Conservation (phyloP, 2,329 filamentous ascomycete genomes). For the Aspergillus puulaauensis region DNA sequence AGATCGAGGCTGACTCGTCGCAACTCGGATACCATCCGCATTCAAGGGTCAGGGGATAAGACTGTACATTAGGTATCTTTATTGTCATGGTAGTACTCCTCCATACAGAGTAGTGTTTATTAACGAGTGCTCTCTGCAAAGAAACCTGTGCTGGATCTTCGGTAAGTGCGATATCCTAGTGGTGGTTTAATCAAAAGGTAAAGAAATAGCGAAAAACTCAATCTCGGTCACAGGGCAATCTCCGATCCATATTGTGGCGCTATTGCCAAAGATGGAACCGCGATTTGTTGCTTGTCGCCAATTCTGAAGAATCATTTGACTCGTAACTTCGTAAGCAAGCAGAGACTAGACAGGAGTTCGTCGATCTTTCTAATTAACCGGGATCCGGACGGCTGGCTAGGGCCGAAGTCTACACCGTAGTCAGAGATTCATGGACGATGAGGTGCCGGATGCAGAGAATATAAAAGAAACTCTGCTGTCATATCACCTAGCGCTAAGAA, state of each 20-base stretch:
- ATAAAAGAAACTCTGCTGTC: background rate
- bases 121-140: background rate
- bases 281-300: background rate
- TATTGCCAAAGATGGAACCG: background rate
- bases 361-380: slow-evolving; percentile 4
- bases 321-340: background rate
- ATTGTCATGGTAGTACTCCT: background rate
- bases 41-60: too few relatives aligned
- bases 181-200: background rate
- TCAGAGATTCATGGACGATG: background rate
- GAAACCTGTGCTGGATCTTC: background rate
- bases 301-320: background rate
- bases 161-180: background rate
- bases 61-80: slow-evolving; percentile 1
- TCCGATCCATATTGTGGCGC: background rate
- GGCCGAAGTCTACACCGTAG: background rate
- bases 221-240: background rate
- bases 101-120: background rate
- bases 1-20: background rate
- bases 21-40: background rate
- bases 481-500: background rate
- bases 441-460: background rate
- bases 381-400: background rate
- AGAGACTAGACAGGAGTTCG: background rate
- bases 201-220: background rate